phyloP scores from a whole-genome alignment of 2,329 filamentous ascomycete genomes.

The Fusarium lateritium region DNA sequence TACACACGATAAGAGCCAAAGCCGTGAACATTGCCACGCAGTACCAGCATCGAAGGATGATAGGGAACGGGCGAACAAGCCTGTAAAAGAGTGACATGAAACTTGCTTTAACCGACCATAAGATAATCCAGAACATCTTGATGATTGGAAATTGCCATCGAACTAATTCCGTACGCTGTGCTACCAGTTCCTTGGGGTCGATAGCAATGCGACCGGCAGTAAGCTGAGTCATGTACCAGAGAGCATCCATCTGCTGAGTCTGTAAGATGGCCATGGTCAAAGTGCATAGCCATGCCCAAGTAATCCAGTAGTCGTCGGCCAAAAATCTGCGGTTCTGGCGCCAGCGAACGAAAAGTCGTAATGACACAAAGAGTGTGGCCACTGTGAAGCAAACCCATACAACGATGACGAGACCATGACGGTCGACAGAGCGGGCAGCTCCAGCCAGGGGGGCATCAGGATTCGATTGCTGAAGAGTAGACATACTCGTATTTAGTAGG shows the following conservation, averaged over 20 bases:
- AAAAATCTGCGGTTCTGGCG: constrained; percentile 23
- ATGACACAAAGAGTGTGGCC: constrained; percentile 15
- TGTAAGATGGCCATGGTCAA: constrained; percentile 33
- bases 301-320: constrained; percentile 34
- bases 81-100: constrained; percentile 26
- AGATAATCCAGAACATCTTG: constrained; percentile 33
- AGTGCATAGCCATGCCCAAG: constrained; percentile 21
- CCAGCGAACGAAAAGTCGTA: constrained; percentile 22
- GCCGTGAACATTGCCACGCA: constrained; percentile 14
- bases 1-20: constrained; percentile 2
- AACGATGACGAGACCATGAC: constrained; percentile 1
- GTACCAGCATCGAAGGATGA: constrained; percentile 23
- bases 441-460: constrained; percentile 24
- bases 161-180: background rate
- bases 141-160: constrained; percentile 35
- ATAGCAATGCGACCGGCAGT: constrained; percentile 9
- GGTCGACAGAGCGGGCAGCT: constrained; percentile 14
- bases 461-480: constrained; percentile 7
- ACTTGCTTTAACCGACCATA: constrained; percentile 35
- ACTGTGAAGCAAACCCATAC: constrained; percentile 30
- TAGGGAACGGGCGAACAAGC: constrained; percentile 21
- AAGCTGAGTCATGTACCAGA: constrained; percentile 32
- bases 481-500: constrained; percentile 11
- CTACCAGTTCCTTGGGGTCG: background rate
- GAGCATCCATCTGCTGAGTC: constrained; percentile 28